These are phyloP conservation scores for Ceratocystis diversiconidia DNA, from an alignment of 2,329 filamentous ascomycete species.

Conservation along the genomic window DNA sequence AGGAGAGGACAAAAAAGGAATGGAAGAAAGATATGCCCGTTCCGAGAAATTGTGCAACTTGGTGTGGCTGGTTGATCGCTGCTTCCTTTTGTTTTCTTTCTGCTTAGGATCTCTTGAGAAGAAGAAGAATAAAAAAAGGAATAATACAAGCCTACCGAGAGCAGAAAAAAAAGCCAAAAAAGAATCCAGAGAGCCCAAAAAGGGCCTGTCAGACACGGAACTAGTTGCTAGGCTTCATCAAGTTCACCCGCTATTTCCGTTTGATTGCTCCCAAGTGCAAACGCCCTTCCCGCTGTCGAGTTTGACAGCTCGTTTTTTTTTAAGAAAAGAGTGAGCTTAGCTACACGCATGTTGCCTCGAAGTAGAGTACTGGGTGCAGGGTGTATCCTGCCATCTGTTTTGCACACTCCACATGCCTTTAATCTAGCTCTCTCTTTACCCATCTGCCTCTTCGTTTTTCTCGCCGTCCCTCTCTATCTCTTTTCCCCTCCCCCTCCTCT, in stretches of 20 bases:
- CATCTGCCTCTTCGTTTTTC: background rate
- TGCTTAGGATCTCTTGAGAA: background rate
- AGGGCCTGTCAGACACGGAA: background rate
- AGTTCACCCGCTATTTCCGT: too few relatives aligned
- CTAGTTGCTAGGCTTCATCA: background rate
- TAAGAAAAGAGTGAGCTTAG: too few relatives aligned
- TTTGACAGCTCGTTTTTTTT: too few relatives aligned
- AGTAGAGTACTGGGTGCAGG: too few relatives aligned
- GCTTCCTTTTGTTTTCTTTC: background rate
- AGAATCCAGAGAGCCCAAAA: background rate
- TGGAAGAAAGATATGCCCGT: constrained; percentile 1
- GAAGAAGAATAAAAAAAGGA: background rate
- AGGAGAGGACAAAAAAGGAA: background rate
- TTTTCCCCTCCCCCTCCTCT: background rate
- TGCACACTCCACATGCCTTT: too few relatives aligned
- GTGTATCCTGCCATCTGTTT: too few relatives aligned
- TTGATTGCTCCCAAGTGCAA: too few relatives aligned
- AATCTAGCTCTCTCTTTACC: too few relatives aligned
- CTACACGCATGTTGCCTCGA: too few relatives aligned
- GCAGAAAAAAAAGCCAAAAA: too few relatives aligned
- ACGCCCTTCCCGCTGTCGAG: too few relatives aligned
- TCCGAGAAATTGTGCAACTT: background rate
- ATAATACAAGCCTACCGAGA: background rate
- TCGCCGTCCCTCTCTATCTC: background rate
- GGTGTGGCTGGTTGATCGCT: background rate